phyloP scores from a whole-genome alignment of 2,329 filamentous ascomycete genomes.

The Colletotrichum incanum region DNA sequence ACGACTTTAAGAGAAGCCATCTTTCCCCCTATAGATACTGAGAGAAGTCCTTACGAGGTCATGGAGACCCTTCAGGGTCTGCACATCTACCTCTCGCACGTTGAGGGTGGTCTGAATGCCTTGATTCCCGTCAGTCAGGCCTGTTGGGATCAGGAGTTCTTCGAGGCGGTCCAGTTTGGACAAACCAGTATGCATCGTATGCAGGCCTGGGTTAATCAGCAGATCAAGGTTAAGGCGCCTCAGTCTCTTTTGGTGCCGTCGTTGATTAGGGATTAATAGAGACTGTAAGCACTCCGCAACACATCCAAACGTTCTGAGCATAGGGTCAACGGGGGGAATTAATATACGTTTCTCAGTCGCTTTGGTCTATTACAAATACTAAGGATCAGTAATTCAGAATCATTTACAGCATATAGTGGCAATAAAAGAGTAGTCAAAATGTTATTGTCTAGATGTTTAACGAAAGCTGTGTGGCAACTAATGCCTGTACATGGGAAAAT shows the following conservation, averaged over 20 bases:
- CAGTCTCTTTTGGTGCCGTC: constrained; percentile 43
- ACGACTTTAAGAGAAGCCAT: constrained; percentile 47
- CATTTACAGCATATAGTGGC: too few species aligned
- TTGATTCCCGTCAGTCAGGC: constrained; percentile 52
- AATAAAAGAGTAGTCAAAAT: too few species aligned
- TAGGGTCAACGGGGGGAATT: too few species aligned
- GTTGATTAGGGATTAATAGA: not conserved
- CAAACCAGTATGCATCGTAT: constrained; percentile 47
- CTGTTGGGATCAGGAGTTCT: constrained; percentile 54
- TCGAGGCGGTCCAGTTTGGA: constrained; percentile 46
- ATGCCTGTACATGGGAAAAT: not conserved
- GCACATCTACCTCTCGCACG: constrained; percentile 52
- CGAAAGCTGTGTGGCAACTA: not conserved
- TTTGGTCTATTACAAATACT: too few species aligned
- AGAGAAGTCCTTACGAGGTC: constrained; percentile 45
- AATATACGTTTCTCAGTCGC: too few species aligned
- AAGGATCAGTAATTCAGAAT: too few species aligned
- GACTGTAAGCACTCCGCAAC: too few species aligned
- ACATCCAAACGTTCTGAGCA: too few species aligned
- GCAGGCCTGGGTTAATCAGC: constrained; percentile 52
- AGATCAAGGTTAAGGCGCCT: constrained; percentile 52
- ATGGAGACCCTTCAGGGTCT: constrained; percentile 51
- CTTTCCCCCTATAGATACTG: constrained; percentile 45
- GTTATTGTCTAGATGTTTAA: not conserved
- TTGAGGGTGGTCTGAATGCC: constrained; percentile 50